phyloP scores from a whole-genome alignment of 371 early-diverging fungal species.

The Mucor ambiguus region DNA sequence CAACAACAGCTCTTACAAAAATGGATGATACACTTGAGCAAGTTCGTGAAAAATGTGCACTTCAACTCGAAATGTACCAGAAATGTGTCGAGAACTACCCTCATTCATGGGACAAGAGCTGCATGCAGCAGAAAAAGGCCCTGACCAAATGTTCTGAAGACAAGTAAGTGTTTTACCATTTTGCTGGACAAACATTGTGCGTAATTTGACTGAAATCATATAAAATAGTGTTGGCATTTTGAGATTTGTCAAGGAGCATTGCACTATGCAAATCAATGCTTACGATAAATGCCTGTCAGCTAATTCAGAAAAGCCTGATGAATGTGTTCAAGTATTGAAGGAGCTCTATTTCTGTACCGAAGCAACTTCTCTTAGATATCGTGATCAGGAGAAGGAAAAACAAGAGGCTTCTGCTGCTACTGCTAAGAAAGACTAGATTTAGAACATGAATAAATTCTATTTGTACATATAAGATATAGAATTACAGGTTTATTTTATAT shows the following conservation, averaged over 20 bases:
- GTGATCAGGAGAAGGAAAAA: constrained; percentile 29
- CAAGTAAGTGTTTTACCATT: constrained; percentile 51
- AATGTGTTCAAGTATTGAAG: constrained; percentile 64
- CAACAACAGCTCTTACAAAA: background rate
- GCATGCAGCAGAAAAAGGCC: constrained; percentile 70
- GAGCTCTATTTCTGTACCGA: constrained; percentile 68
- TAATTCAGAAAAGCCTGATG: constrained; percentile 65
- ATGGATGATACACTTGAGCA: constrained; percentile 75
- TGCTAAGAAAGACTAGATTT: background rate
- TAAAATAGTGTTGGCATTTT: constrained; percentile 62
- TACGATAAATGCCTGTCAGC: constrained; percentile 70
- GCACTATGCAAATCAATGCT: constrained; percentile 64
- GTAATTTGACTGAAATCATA: background rate
- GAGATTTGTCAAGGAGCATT: constrained; percentile 74
- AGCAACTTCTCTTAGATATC: constrained; percentile 49
- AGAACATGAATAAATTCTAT: background rate
- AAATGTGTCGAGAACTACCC: constrained; percentile 78
- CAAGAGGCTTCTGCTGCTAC: background rate
- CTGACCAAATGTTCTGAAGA: constrained; percentile 83
- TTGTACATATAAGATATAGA: background rate
- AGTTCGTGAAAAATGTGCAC: constrained; percentile 80
- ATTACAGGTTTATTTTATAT: background rate
- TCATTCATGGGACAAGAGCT: constrained; percentile 72
- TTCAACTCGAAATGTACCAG: constrained; percentile 77
- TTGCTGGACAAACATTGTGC: background rate